Conservation (phyloP, 768 basidiomycete genomes). For the Pholiota conissans region DNA sequence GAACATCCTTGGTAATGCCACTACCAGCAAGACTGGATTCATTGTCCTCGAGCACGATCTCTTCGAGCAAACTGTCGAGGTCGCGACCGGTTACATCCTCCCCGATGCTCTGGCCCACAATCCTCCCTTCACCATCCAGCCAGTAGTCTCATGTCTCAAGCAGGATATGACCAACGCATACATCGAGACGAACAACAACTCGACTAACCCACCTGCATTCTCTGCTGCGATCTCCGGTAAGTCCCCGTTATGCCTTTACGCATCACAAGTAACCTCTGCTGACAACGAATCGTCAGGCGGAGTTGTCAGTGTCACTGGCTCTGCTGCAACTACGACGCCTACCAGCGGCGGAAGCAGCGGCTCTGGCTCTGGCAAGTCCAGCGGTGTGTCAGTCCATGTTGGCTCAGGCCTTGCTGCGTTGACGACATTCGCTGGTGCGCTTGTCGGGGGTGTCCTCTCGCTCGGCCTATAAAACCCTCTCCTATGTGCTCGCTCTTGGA, state of each 20-base stretch:
- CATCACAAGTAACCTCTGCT: not conserved
- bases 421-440: conserved; percentile 5
- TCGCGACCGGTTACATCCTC: conserved; percentile 85
- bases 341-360: not conserved
- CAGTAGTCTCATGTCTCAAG: conserved; percentile 70
- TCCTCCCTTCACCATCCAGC: conserved; percentile 65
- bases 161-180: conserved; percentile 64
- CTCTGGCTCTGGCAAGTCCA: not conserved
- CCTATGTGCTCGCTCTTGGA: not conserved
- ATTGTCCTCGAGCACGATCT: conserved; percentile 88
- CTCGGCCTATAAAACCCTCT: not conserved
- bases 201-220: conserved; percentile 51
- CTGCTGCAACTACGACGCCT: conserved; percentile 1
- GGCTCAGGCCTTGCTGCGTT: conserved; percentile 2
- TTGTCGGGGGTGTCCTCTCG: conserved; percentile 1
- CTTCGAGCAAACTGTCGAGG: conserved; percentile 81
- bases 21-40: conserved; percentile 69
- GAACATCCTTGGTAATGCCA: conserved; percentile 63
- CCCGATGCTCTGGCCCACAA: conserved; percentile 73
- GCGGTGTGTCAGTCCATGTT: not conserved
- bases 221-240: conserved; percentile 20
- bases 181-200: conserved; percentile 80
- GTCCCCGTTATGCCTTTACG: not conserved
- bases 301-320: conserved; percentile 15
- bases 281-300: conserved; percentile 2